These are phyloP conservation scores for Trametes sanguinea DNA, from an alignment of 768 basidiomycete genomes.

Conservation along the genomic window DNA sequence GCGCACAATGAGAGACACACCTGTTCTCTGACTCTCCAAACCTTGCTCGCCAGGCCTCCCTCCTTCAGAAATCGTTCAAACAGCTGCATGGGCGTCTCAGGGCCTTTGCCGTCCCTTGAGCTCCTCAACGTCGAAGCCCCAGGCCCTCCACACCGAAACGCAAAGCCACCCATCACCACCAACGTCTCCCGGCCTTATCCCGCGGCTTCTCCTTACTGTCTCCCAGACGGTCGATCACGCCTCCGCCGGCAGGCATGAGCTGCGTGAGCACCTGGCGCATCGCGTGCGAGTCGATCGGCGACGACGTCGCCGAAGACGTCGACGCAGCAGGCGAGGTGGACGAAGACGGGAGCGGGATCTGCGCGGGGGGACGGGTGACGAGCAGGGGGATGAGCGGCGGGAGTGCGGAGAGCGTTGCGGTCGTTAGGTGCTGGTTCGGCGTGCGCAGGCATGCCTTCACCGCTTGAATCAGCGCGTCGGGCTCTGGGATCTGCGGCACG, in stretches of 20 bases:
- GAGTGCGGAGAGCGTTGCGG: slow-evolving; percentile 72
- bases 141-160: slow-evolving; percentile 55
- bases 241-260: slow-evolving; percentile 68
- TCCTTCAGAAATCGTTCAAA: slow-evolving; percentile 78
- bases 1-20: slow-evolving; percentile 44
- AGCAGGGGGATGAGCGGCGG: slow-evolving; percentile 67
- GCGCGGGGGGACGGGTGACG: slow-evolving; percentile 37
- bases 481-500: slow-evolving; percentile 57
- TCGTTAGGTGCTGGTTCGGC: slow-evolving; percentile 79
- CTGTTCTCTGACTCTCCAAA: slow-evolving; percentile 86
- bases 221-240: slow-evolving; percentile 80
- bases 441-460: slow-evolving; percentile 78
- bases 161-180: slow-evolving; percentile 72
- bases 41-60: slow-evolving; percentile 74
- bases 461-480: slow-evolving; percentile 66
- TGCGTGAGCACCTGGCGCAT: slow-evolving; percentile 70
- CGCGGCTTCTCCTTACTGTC: slow-evolving; percentile 72
- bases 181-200: slow-evolving; percentile 75
- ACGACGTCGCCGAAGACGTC: slow-evolving; percentile 52
- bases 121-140: slow-evolving; percentile 44
- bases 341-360: slow-evolving; percentile 27
- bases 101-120: slow-evolving; percentile 56
- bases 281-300: slow-evolving; percentile 52
- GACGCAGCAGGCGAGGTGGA: slow-evolving; percentile 43
- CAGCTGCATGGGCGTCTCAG: slow-evolving; percentile 65